Percentiles rank a stretch among this genome's conserved stretches.
These are phyloP conservation scores for Petunia hybrid DNA, from an alignment of 305 asterid genomes.

Conservation along the genomic window DNA sequence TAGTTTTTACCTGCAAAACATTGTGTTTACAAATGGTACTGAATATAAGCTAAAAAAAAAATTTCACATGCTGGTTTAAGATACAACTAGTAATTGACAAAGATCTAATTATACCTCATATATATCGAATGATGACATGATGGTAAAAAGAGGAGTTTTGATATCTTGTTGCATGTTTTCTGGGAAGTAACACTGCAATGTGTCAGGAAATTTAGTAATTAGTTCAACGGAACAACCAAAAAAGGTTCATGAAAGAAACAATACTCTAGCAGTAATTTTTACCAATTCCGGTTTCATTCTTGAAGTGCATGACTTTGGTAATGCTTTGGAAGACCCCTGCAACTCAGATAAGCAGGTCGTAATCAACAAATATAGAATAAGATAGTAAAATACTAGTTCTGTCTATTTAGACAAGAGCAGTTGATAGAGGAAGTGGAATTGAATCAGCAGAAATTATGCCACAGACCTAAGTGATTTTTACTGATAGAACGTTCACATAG, in stretches of 20 bases:
- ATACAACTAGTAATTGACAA: neutral
- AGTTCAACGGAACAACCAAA: neutral
- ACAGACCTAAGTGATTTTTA: neutral
- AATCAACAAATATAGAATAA: neutral
- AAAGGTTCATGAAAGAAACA: neutral
- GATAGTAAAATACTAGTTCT: neutral
- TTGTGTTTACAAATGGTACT: neutral
- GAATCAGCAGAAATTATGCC: too few relatives aligned
- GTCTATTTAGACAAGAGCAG: too few relatives aligned
- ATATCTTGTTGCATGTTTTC: conserved; percentile 53
- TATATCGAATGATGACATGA: conserved; percentile 34
- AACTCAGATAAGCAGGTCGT: conserved; percentile 10
- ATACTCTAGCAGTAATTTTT: conserved; percentile 19
- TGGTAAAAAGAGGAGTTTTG: conserved; percentile 62
- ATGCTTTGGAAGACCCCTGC: conserved; percentile 76
- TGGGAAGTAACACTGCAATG: conserved; percentile 78
- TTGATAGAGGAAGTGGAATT: too few relatives aligned
- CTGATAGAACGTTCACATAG: too few relatives aligned
- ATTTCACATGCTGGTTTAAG: neutral
- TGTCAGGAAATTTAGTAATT: neutral
- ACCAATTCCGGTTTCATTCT: conserved; percentile 71
- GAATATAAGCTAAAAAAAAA: neutral
- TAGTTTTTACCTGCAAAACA: conserved; percentile 6
- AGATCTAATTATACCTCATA: conserved; percentile 2
- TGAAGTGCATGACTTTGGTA: conserved; percentile 63